Evolutionary conservation across 495 filamentous ascomycete genomes (phyloP).

Genomic region (Aspergillus homomorphus): DNA sequence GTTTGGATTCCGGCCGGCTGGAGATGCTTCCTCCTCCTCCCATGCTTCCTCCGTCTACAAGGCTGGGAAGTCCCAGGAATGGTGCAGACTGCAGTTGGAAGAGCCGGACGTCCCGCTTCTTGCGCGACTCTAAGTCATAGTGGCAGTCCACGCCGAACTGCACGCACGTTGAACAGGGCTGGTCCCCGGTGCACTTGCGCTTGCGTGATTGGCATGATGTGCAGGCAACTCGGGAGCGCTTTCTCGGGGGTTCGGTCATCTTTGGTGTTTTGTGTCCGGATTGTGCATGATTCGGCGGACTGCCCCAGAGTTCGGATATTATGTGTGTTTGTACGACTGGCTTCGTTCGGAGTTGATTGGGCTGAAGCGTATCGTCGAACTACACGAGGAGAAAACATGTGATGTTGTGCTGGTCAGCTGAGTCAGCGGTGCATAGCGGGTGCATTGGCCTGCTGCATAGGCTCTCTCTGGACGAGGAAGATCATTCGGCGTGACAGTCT

Average conservation of each 20-base stretch:
- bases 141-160: constrained; percentile 49
- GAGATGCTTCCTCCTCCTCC: background rate
- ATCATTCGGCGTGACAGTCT: too few species aligned
- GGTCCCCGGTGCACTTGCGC: constrained; percentile 51
- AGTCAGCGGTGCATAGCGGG: too few species aligned
- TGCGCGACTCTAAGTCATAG: constrained; percentile 37
- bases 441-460: too few species aligned
- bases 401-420: too few species aligned
- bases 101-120: constrained; percentile 27
- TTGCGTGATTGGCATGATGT: constrained; percentile 51
- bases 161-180: constrained; percentile 50
- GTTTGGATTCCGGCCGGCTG: background rate
- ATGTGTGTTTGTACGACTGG: too few species aligned
- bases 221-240: constrained; percentile 49
- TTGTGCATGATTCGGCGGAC: background rate
- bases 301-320: too few species aligned
- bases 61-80: constrained; percentile 16
- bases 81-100: constrained; percentile 17
- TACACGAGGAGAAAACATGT: too few species aligned
- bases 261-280: constrained; percentile 11
- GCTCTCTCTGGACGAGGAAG: too few species aligned
- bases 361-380: constrained; percentile 4
- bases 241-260: constrained; percentile 38
- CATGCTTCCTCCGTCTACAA: constrained; percentile 14
- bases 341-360: background rate